Base-by-base conservation (phyloP, 805 yeast species). In the Candida pseudoglaebosa region DNA sequence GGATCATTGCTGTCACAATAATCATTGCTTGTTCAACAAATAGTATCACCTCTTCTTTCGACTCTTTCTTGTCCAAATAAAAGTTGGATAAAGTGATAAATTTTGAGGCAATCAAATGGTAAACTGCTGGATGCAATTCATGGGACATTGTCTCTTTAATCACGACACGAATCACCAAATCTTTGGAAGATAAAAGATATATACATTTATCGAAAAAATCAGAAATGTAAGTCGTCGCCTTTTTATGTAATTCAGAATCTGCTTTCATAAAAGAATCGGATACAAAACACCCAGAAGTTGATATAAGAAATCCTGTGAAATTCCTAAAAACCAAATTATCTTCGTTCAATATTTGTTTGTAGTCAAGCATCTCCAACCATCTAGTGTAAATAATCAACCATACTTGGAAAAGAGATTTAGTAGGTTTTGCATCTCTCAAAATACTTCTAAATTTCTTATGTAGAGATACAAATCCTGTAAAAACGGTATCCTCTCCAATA, bases 391-490 rank as follows among this genome's bases (percentile, higher is more conserved):
- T 71, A n/a, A 63, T 48, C 9, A 59, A 34, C 73, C 73, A 68
- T 4, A 63, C 64, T 33, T 64, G 63, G 39, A 52, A 62, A 17
- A 68, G 49, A 2, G 62, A 48, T 39, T 46, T 46, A 3, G 65
- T 54, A 3, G 65, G 60, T 21, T 43, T 46, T 2, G 61, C 50
- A 14, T 50, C 57, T 40, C 63, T 39, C 24, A 59, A 43, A 21
- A 59, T 51, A 37, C 41, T 56, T 53, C 84, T 70, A 37, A 84
- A 59, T 42, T 78, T 74, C 53, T 84, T 83, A 51, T 84, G 89
- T 24, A 84, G 68, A 0, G 95, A 89, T 20, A 82, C 80, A 15
- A 80, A 71, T 20, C 93, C 90, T 1, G 85, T 78, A 29, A 82
- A 75, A 1, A 80, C 73, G 16, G 64, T 61, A 16, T 69, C 74